phyloP scores from a whole-genome alignment of 768 basidiomycete species.

The Butyriboletus loyo region DNA sequence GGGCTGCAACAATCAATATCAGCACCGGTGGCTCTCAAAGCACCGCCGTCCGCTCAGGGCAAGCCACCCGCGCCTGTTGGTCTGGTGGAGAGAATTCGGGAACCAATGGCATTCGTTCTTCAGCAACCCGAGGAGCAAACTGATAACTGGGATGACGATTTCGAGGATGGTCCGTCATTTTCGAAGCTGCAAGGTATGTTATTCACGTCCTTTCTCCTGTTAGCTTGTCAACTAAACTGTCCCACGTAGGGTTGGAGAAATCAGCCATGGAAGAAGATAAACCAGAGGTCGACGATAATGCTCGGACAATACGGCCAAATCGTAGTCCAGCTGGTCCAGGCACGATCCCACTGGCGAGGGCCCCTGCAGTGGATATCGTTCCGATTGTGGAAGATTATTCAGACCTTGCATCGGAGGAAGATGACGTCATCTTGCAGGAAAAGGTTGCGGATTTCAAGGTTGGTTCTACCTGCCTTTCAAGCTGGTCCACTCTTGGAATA shows the following conservation, averaged over 20 bases:
- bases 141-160: slow-evolving; percentile 99
- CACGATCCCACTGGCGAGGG: slow-evolving; percentile 52
- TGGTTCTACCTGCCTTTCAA: slow-evolving; percentile 10
- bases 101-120: slow-evolving; percentile 63
- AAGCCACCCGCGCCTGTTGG: slow-evolving; percentile 27
- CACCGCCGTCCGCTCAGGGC: slow-evolving; percentile 14
- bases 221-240: not conserved
- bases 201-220: not conserved
- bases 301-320: slow-evolving; percentile 74
- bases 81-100: slow-evolving; percentile 38
- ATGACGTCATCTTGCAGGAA: slow-evolving; percentile 62
- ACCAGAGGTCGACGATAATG: slow-evolving; percentile 63
- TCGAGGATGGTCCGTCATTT: slow-evolving; percentile 89
- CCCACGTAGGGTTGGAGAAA: slow-evolving; percentile 57
- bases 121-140: slow-evolving; percentile 81
- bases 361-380: slow-evolving; percentile 58
- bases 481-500: not conserved
- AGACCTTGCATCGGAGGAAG: slow-evolving; percentile 79
- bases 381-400: slow-evolving; percentile 90
- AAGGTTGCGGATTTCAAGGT: slow-evolving; percentile 88
- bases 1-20: slow-evolving; percentile 36
- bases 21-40: slow-evolving; percentile 27
- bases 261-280: slow-evolving; percentile 54
- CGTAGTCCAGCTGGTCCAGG: slow-evolving; percentile 60
- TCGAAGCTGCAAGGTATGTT: slow-evolving; percentile 67